A percentile compares a stretch with the other conserved stretches of the same genome.
Conservation (phyloP, 2,329 filamentous ascomycete genomes). For the Stromatinia cepivora region DNA sequence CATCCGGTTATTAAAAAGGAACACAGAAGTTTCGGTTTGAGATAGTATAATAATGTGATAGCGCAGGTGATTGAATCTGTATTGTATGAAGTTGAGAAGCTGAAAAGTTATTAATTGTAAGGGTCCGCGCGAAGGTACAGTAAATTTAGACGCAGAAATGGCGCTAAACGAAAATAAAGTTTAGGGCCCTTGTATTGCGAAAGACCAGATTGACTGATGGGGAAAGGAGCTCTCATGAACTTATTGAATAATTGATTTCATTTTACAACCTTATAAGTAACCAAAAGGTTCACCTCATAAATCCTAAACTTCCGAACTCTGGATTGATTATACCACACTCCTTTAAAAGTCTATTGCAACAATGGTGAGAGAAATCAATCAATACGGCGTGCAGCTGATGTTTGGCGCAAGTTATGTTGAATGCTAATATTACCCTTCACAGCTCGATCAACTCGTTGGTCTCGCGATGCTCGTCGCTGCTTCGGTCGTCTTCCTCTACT, state of each 20-base stretch:
- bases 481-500: constrained; percentile 80
- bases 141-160: constrained; percentile 17
- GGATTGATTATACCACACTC: constrained; percentile 34
- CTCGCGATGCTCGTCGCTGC: constrained; percentile 75
- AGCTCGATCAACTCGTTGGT: constrained; percentile 90
- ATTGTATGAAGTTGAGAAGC: background rate
- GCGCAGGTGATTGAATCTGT: background rate
- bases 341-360: constrained; percentile 37
- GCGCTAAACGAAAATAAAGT: constrained; percentile 27
- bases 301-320: background rate
- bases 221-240: constrained; percentile 8
- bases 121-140: background rate
- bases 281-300: background rate
- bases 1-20: background rate
- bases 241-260: constrained; percentile 10
- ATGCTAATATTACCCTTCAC: constrained; percentile 26
- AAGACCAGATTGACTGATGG: constrained; percentile 21
- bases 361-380: constrained; percentile 36
- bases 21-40: background rate
- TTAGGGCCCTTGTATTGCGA: constrained; percentile 14
- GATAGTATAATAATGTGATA: background rate
- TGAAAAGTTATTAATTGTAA: background rate
- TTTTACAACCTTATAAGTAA: constrained; percentile 1
- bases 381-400: background rate
- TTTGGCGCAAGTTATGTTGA: background rate